phyloP scores from a whole-genome alignment of 2,329 filamentous ascomycete genomes.

The Fusarium tanahbumbuense region DNA sequence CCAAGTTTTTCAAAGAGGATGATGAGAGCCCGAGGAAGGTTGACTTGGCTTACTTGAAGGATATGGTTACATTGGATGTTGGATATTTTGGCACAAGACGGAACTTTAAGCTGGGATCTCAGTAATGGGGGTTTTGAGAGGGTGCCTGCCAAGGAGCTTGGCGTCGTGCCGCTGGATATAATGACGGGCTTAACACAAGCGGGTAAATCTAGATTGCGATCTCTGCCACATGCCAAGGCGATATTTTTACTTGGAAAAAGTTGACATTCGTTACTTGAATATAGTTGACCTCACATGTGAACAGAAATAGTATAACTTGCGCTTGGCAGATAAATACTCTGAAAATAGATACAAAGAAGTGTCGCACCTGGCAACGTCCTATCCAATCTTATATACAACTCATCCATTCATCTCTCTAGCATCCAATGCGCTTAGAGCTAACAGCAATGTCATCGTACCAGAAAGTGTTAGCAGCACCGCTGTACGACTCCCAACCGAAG shows the following conservation, averaged over 20 bases:
- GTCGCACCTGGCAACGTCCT: slow-evolving; percentile 21
- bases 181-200: not conserved
- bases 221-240: not conserved
- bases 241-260: not conserved
- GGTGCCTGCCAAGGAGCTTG: not conserved
- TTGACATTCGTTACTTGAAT: too few relatives aligned
- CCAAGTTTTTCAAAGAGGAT: slow-evolving; percentile 34
- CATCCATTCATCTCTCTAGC: not conserved
- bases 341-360: slow-evolving; percentile 29
- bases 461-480: slow-evolving; percentile 69
- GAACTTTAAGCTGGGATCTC: slow-evolving; percentile 4
- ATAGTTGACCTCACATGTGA: not conserved
- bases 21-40: not conserved
- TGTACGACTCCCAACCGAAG: slow-evolving; percentile 73
- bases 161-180: not conserved
- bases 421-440: slow-evolving; percentile 39
- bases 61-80: slow-evolving; percentile 38
- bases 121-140: not conserved
- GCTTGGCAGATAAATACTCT: slow-evolving; percentile 8
- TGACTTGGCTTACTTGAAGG: slow-evolving; percentile 34
- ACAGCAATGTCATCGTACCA: slow-evolving; percentile 72
- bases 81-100: slow-evolving; percentile 22
- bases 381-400: slow-evolving; percentile 15
- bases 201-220: not conserved
- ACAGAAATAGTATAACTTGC: not conserved